Evolutionary conservation across 768 basidiomycete genomes (phyloP).

Genomic region (Lentinus brumalis): DNA sequence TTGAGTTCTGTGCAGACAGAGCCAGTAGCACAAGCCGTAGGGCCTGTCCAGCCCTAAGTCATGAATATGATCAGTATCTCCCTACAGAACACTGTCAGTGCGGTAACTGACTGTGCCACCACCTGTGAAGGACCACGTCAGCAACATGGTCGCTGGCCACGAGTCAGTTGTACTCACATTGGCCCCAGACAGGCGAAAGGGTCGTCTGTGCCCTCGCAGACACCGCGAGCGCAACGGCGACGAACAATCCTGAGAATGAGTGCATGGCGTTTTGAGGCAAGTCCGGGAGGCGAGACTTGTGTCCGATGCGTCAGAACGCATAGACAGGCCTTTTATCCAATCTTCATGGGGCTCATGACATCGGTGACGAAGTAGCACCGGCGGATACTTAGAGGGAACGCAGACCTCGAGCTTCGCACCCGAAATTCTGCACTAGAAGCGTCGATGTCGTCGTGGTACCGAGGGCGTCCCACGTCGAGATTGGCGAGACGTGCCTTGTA

Average conservation of each 20-base stretch:
- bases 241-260: slow-evolving; percentile 5
- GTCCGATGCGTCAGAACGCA: not conserved
- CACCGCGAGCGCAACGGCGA: slow-evolving; percentile 12
- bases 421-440: not conserved
- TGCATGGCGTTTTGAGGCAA: slow-evolving; percentile 3
- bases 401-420: not conserved
- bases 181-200: slow-evolving; percentile 11
- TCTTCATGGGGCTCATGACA: not conserved
- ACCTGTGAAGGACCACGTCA: not conserved
- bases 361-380: not conserved
- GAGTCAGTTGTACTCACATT: slow-evolving; percentile 9
- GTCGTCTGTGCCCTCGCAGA: slow-evolving; percentile 15
- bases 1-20: slow-evolving; percentile 29
- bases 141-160: too few species aligned
- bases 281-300: not conserved
- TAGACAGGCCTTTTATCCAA: not conserved
- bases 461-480: not conserved
- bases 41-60: slow-evolving; percentile 28
- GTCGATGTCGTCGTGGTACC: not conserved
- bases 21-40: slow-evolving; percentile 32
- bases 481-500: not conserved
- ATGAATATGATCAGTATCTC: not conserved
- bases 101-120: slow-evolving; percentile 17
- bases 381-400: not conserved
- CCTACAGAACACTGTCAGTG: not conserved